Evolutionary conservation across 2,329 filamentous ascomycete species (phyloP).

Genomic region (Colletotrichum destructivum): DNA sequence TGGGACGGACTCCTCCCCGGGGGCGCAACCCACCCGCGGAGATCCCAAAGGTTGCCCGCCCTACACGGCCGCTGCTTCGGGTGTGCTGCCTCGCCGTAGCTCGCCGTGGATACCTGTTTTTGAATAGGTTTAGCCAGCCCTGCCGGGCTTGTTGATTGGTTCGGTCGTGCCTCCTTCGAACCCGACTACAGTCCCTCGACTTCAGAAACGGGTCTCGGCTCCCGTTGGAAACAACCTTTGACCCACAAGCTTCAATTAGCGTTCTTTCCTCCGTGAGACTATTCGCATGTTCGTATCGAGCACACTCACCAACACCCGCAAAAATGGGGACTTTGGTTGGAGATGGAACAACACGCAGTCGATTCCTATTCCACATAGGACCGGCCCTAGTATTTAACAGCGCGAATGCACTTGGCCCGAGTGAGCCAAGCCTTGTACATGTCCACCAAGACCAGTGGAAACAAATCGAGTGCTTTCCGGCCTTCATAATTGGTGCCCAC

Average conservation of each 20-base stretch:
- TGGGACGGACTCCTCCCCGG: too few relatives aligned
- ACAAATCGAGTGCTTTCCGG: neutral
- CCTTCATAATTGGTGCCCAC: too few relatives aligned
- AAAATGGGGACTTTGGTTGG: neutral
- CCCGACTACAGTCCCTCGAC: neutral
- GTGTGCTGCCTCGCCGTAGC: too few relatives aligned
- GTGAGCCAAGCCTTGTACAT: slow-evolving; percentile 1
- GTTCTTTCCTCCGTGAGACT: slow-evolving; percentile 28
- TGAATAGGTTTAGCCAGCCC: too few relatives aligned
- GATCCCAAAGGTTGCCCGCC: too few relatives aligned
- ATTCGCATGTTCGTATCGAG: too few relatives aligned
- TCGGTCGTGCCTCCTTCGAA: neutral
- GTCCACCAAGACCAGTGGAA: neutral
- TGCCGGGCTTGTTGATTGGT: neutral
- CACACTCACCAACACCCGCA: neutral
- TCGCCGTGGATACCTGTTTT: too few relatives aligned
- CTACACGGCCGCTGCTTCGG: neutral
- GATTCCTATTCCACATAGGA: neutral
- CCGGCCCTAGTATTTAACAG: too few relatives aligned
- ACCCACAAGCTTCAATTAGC: slow-evolving; percentile 3
- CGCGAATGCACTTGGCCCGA: neutral
- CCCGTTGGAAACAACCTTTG: neutral
- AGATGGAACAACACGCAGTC: too few relatives aligned
- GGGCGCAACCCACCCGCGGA: too few relatives aligned
- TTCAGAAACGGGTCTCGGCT: neutral